Conservation (phyloP, 2,329 filamentous ascomycete genomes). For the Alternaria brassicae region DNA sequence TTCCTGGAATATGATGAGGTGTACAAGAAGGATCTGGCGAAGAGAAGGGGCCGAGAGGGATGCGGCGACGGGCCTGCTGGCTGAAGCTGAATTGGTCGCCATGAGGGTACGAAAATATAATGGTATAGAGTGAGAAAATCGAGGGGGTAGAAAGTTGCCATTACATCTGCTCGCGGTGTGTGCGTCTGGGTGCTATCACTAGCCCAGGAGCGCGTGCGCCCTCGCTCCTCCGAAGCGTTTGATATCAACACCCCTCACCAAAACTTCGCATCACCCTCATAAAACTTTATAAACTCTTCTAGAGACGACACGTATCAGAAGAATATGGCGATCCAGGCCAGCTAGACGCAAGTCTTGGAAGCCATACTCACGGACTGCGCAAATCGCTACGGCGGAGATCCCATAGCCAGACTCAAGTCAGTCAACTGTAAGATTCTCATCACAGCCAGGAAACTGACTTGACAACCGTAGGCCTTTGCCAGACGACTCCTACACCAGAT, state of each 20-base stretch:
- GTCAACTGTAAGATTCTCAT: neutral
- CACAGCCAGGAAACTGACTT: neutral
- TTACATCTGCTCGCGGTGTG: neutral
- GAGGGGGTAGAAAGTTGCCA: neutral
- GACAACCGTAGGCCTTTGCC: neutral
- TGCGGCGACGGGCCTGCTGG: neutral
- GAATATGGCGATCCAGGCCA: neutral
- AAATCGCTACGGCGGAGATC: neutral
- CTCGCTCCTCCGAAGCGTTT: neutral
- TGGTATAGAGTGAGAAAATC: neutral
- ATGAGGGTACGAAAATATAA: neutral
- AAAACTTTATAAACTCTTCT: neutral
- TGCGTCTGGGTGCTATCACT: neutral
- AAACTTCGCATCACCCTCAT: neutral
- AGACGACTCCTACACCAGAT: neutral
- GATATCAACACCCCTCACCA: neutral
- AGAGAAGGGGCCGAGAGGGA: neutral
- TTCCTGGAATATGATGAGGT: slow-evolving; percentile 2
- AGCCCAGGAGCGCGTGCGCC: neutral
- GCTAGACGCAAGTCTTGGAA: neutral
- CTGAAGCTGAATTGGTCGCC: neutral
- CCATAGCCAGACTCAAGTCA: neutral
- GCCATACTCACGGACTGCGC: neutral
- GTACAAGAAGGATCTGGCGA: neutral
- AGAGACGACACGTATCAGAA: neutral